Percentiles rank a stretch among this genome's conserved stretches.
Evolutionary conservation across 129 eudicot genomes (phyloP).

Genomic region (Flaveria linearis): DNA sequence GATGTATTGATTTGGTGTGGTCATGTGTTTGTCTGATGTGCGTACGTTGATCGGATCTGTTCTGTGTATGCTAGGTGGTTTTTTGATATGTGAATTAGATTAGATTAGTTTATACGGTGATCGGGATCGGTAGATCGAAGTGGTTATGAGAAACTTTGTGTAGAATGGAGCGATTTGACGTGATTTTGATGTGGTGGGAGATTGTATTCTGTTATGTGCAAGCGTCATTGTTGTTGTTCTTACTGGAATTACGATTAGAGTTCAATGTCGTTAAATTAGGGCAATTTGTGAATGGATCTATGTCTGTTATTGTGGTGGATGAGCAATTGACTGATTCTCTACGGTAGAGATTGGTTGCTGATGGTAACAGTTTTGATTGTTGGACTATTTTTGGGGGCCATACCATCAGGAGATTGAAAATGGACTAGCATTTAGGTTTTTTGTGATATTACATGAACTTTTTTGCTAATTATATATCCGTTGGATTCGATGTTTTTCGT

Average conservation of each 20-base stretch:
- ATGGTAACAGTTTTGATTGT: too few species aligned
- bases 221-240: constrained; percentile 7
- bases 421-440: neutral
- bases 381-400: neutral
- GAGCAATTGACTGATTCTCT: neutral
- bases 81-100: neutral
- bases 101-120: constrained; percentile 7
- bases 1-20: neutral
- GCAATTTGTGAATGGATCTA: constrained; percentile 9
- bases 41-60: constrained; percentile 12
- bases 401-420: neutral
- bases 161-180: neutral
- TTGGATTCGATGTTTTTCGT: too few species aligned
- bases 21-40: constrained; percentile 12
- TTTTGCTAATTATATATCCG: too few species aligned
- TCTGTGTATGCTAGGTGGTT: neutral
- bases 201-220: neutral
- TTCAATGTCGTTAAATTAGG: neutral
- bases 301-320: neutral
- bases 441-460: neutral
- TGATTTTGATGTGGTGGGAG: neutral
- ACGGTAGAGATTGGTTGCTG: too few species aligned
- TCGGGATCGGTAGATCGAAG: constrained; percentile 1
- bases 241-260: neutral
- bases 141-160: neutral